phyloP scores from a whole-genome alignment of 768 basidiomycete species.

The Symmetrospora coprosmae region DNA sequence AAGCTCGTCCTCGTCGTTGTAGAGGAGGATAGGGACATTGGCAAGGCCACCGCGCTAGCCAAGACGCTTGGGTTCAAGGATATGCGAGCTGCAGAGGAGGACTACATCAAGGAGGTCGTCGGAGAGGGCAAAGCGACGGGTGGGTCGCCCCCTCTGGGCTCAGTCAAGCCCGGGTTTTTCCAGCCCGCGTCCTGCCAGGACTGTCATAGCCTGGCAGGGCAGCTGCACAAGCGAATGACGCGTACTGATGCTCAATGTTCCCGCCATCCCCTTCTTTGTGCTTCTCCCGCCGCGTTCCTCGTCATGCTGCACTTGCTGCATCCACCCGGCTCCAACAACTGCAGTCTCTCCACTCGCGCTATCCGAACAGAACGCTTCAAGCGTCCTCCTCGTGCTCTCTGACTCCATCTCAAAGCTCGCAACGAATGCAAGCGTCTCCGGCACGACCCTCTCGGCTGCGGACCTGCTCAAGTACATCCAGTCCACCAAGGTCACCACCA shows the following conservation, averaged over 20 bases:
- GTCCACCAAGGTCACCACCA: not conserved
- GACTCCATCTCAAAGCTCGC: not conserved
- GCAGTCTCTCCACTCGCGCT: slow-evolving; percentile 3
- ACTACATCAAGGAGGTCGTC: slow-evolving; percentile 29
- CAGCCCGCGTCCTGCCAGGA: not conserved
- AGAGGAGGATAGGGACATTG: slow-evolving; percentile 31
- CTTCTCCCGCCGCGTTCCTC: not conserved
- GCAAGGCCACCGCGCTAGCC: slow-evolving; percentile 30
- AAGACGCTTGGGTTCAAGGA: slow-evolving; percentile 31
- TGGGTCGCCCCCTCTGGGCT: not conserved
- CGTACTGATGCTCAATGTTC: no score
- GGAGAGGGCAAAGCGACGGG: slow-evolving; percentile 22
- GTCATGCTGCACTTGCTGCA: not conserved
- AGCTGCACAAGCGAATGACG: no score
- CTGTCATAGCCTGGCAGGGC: no score
- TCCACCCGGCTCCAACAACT: no score
- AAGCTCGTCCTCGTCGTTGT: slow-evolving; percentile 30
- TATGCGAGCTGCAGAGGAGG: slow-evolving; percentile 29
- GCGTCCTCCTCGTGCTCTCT: slow-evolving; percentile 15
- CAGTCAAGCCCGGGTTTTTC: not conserved
- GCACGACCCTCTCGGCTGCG: slow-evolving; percentile 2
- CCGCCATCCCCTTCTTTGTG: not conserved
- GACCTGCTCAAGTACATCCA: slow-evolving; percentile 13
- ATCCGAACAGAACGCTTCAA: slow-evolving; percentile 3
- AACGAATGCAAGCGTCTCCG: not conserved